Evolutionary conservation across 1,284 basidiomycete genomes (phyloP).

Genomic region (Fomitiporia mediterranea): DNA sequence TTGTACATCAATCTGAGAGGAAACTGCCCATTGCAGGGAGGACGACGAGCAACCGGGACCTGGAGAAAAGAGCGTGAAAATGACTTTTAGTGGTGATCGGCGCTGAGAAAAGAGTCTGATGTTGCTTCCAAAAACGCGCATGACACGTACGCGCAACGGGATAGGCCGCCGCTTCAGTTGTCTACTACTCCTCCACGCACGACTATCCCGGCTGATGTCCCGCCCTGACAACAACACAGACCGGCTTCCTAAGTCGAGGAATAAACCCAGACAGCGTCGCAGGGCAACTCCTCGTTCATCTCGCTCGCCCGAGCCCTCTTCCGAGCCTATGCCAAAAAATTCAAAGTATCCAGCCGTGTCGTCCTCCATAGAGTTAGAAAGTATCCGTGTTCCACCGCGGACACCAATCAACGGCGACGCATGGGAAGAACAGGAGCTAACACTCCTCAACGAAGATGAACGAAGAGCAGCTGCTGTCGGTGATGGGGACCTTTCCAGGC

Average conservation of each 20-base stretch:
- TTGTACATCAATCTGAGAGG: too few relatives aligned
- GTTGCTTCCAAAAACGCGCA: slow-evolving; percentile 7
- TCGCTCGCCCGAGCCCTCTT: slow-evolving; percentile 5
- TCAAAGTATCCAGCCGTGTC: slow-evolving; percentile 31
- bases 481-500: slow-evolving; percentile 28
- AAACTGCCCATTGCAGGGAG: too few relatives aligned
- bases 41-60: background rate
- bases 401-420: slow-evolving; percentile 41
- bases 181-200: background rate
- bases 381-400: slow-evolving; percentile 60
- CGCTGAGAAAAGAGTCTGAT: background rate
- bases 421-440: slow-evolving; percentile 59
- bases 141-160: background rate
- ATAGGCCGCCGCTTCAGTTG: background rate
- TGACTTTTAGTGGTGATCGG: background rate
- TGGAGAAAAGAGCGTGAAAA: background rate
- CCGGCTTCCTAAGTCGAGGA: slow-evolving; percentile 27
- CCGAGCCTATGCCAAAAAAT: slow-evolving; percentile 19
- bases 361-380: slow-evolving; percentile 59
- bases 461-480: slow-evolving; percentile 42
- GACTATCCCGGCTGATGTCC: slow-evolving; percentile 10
- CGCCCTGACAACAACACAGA: slow-evolving; percentile 8
- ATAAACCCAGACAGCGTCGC: slow-evolving; percentile 27
- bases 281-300: slow-evolving; percentile 19
- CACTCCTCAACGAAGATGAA: slow-evolving; percentile 57